Percentiles rank a stretch among this genome's conserved stretches.
Conservation (phyloP, 1,139 yeast species). For the Saccharomycopsis hybrid region DNA sequence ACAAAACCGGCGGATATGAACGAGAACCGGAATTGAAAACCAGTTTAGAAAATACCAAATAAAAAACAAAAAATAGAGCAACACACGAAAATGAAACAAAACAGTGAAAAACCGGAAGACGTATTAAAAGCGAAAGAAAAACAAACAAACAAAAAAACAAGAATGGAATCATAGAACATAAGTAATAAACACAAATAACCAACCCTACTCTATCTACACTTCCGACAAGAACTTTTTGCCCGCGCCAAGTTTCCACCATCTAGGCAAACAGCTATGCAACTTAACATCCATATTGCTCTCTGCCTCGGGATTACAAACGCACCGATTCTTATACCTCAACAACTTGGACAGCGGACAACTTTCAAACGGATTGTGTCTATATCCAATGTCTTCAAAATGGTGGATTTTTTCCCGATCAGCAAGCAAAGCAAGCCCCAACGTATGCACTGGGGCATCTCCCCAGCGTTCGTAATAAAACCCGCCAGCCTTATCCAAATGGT, state of each 20-base stretch:
- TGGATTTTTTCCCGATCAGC: slow-evolving; percentile 65
- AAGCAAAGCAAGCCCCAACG: slow-evolving; percentile 65
- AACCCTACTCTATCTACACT: too few species aligned
- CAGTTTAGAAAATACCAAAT: too few species aligned
- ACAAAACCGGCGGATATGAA: too few species aligned
- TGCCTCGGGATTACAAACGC: slow-evolving; percentile 53
- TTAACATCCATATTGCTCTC: slow-evolving; percentile 50
- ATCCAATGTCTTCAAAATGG: slow-evolving; percentile 90
- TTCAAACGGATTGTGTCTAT: slow-evolving; percentile 73
- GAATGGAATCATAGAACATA: too few species aligned
- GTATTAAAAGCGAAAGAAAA: too few species aligned
- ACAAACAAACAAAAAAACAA: too few species aligned
- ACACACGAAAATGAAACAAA: too few species aligned
- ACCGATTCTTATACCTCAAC: slow-evolving; percentile 50
- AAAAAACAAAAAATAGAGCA: too few species aligned
- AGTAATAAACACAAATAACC: too few species aligned
- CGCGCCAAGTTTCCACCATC: slow-evolving; percentile 80
- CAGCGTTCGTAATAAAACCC: slow-evolving; percentile 91
- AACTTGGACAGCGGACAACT: slow-evolving; percentile 67
- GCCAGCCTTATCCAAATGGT: slow-evolving; percentile 62
- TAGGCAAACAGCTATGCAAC: slow-evolving; percentile 65
- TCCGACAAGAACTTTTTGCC: slow-evolving; percentile 32
- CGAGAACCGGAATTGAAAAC: too few species aligned
- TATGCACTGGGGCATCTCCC: slow-evolving; percentile 98
- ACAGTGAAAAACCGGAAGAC: too few species aligned